Evolutionary conservation across 2,329 filamentous ascomycete species (phyloP).

Genomic region (Xylaria polymorpha): DNA sequence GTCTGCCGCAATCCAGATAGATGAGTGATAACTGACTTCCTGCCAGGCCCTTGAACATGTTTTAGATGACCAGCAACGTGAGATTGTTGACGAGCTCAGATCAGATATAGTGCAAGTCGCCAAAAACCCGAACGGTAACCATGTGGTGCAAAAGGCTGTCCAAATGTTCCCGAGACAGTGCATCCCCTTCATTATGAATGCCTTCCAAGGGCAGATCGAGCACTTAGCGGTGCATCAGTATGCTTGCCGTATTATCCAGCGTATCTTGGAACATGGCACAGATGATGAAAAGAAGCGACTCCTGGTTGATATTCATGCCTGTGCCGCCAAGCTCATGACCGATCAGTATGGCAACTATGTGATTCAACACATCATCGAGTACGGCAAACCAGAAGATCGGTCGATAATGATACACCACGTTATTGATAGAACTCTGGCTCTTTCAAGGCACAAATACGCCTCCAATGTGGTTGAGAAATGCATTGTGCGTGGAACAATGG

Average conservation of each 20-base stretch:
- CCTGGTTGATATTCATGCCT: conserved; percentile 80
- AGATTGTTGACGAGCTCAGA: conserved; percentile 85
- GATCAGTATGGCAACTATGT: conserved; percentile 98
- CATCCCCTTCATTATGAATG: conserved; percentile 86
- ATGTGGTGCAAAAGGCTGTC: conserved; percentile 95
- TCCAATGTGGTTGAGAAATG: conserved; percentile 98
- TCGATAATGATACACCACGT: conserved; percentile 79
- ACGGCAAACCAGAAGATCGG: conserved; percentile 79
- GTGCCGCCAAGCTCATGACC: conserved; percentile 77
- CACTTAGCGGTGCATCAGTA: conserved; percentile 82
- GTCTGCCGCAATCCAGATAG: conserved; percentile 11
- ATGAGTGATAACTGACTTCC: conserved; percentile 41
- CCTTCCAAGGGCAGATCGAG: conserved; percentile 80
- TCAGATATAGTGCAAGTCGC: conserved; percentile 80
- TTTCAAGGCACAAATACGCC: conserved; percentile 95
- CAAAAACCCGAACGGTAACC: conserved; percentile 91
- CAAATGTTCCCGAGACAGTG: conserved; percentile 80
- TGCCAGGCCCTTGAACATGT: conserved; percentile 87
- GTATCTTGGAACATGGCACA: conserved; percentile 86
- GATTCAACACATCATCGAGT: conserved; percentile 87
- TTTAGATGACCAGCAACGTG: conserved; percentile 88
- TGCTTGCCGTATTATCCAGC: conserved; percentile 92
- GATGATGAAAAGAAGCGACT: conserved; percentile 77
- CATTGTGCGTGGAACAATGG: conserved; percentile 75
- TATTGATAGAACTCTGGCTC: conserved; percentile 74